phyloP scores from a whole-genome alignment of 2,329 filamentous ascomycete species.

The Neofusicoccum kwambonambiense region DNA sequence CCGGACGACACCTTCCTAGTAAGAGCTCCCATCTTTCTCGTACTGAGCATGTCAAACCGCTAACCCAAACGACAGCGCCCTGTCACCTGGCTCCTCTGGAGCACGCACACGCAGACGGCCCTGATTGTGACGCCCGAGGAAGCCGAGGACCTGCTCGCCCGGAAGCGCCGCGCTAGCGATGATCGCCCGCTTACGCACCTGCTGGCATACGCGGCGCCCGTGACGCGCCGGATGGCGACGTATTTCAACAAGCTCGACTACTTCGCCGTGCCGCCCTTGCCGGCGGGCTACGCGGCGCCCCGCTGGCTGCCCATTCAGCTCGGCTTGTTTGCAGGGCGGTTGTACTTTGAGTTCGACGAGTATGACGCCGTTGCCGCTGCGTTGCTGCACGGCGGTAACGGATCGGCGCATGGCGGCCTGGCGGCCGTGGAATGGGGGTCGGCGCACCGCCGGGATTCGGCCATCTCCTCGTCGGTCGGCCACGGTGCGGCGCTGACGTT shows the following conservation, averaged over 20 bases:
- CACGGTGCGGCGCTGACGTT: conserved; percentile 24
- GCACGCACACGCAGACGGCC: conserved; percentile 44
- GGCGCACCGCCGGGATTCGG: background rate
- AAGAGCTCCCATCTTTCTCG: conserved; percentile 16
- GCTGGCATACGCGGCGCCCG: conserved; percentile 58
- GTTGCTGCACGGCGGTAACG: background rate
- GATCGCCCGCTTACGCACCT: conserved; percentile 41
- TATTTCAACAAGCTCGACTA: conserved; percentile 57
- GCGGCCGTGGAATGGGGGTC: background rate
- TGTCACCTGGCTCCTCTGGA: conserved; percentile 64
- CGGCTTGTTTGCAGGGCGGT: conserved; percentile 59
- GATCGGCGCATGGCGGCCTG: background rate
- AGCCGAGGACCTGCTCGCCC: conserved; percentile 54
- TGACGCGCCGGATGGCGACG: conserved; percentile 57
- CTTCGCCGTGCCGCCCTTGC: conserved; percentile 52
- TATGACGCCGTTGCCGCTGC: conserved; percentile 24
- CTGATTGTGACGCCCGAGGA: conserved; percentile 64
- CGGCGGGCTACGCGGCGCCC: conserved; percentile 43
- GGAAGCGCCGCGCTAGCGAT: conserved; percentile 29
- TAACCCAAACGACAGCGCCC: conserved; percentile 35
- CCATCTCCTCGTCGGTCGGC: no score
- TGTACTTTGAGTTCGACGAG: conserved; percentile 59
- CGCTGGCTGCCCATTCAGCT: conserved; percentile 58
- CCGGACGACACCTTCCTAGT: conserved; percentile 45
- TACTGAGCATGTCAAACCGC: background rate